phyloP scores from a whole-genome alignment of 495 filamentous ascomycete genomes.

The Hypoxylon crocopeplum region DNA sequence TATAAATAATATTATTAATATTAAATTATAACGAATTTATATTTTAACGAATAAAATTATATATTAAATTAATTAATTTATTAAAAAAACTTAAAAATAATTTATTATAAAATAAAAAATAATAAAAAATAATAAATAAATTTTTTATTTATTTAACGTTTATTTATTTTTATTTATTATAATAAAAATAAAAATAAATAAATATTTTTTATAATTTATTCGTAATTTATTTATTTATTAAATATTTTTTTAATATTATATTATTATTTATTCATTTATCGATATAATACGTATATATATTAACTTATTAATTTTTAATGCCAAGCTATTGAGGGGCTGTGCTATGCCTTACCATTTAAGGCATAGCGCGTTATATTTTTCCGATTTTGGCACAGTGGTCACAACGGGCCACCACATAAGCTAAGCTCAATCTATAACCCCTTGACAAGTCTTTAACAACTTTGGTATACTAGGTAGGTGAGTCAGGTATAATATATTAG shows the following conservation, averaged over 20 bases:
- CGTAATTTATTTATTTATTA: no score
- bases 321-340: no score
- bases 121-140: background rate
- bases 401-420: no score
- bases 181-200: background rate
- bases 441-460: background rate
- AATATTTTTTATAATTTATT: background rate
- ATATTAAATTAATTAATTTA: no score
- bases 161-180: background rate
- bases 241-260: background rate
- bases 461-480: background rate
- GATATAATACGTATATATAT: background rate
- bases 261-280: no score
- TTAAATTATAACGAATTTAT: background rate
- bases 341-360: no score
- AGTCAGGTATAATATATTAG: slow-evolving; percentile 11
- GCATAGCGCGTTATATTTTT: no score
- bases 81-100: background rate
- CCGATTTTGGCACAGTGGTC: no score
- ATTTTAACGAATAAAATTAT: background rate
- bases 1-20: background rate
- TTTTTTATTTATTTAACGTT: no score
- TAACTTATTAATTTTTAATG: no score
- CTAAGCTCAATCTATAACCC: no score
- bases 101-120: no score